phyloP scores from a whole-genome alignment of 176 grass and related monocot genomes.

The Aegilops speltoides region DNA sequence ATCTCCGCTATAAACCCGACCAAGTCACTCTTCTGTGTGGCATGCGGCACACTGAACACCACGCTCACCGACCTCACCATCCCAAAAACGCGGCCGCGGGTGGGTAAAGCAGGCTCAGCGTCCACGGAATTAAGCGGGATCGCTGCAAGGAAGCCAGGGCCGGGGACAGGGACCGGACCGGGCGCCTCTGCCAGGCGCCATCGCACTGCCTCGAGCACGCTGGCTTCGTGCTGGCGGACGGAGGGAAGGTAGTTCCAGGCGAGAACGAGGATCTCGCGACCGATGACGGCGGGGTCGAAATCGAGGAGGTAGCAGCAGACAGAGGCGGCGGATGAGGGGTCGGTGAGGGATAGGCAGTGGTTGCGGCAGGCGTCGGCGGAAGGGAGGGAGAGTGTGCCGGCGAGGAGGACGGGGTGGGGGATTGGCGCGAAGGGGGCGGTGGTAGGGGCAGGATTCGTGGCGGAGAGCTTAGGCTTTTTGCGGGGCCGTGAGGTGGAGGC shows the following conservation, averaged over 20 bases:
- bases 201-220: conserved; percentile 74
- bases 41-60: conserved; percentile 56
- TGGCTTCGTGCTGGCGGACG: conserved; percentile 24
- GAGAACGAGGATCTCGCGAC: conserved; percentile 53
- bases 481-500: conserved; percentile 23
- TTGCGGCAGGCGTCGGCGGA: conserved; percentile 35
- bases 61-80: conserved; percentile 68
- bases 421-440: conserved; percentile 56
- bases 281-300: conserved; percentile 52
- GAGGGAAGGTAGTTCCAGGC: conserved; percentile 87
- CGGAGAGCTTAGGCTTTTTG: conserved; percentile 44
- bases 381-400: conserved; percentile 58
- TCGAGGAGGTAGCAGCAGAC: conserved; percentile 80
- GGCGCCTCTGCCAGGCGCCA: conserved; percentile 45
- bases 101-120: conserved; percentile 1
- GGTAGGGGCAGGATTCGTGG: conserved; percentile 23
- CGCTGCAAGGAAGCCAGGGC: conserved; percentile 3
- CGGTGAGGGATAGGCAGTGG: conserved; percentile 69
- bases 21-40: conserved; percentile 24
- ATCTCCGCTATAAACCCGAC: conserved; percentile 83
- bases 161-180: background rate
- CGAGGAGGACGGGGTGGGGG: conserved; percentile 42
- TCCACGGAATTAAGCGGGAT: conserved; percentile 8
- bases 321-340: conserved; percentile 17
- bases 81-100: conserved; percentile 35